Conservation (phyloP, 108 stramenopile genomes). For the Bacterosira constricta region DNA sequence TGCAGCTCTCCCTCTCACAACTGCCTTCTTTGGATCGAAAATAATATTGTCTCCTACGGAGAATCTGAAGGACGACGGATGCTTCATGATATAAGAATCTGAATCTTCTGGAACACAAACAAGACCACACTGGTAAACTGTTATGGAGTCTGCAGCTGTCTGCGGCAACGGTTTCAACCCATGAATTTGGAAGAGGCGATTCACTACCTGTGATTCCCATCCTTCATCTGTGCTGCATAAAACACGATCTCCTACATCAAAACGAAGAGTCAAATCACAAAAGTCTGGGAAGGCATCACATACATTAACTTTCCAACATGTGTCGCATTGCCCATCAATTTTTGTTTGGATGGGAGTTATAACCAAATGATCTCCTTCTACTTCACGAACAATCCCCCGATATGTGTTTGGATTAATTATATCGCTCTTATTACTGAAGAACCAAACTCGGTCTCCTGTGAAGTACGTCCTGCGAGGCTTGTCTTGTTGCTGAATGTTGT, state of each 20-base stretch:
- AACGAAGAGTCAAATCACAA: slow-evolving; percentile 12
- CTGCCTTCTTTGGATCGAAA: no score
- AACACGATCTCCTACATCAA: slow-evolving; percentile 13
- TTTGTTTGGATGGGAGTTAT: slow-evolving; percentile 7
- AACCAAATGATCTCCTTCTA: not conserved
- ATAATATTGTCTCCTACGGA: no score
- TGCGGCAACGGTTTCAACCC: not conserved
- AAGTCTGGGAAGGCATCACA: slow-evolving; percentile 8
- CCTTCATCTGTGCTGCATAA: not conserved
- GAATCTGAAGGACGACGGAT: no score
- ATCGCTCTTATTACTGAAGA: not conserved
- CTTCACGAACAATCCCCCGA: slow-evolving; percentile 6
- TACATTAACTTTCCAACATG: not conserved
- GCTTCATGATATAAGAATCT: not conserved
- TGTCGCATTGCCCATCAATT: slow-evolving; percentile 7
- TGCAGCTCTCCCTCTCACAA: no score
- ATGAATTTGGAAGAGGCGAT: not conserved
- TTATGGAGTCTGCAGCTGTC: not conserved
- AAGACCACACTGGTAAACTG: not conserved
- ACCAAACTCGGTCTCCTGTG: slow-evolving; percentile 16
- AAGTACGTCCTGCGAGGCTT: slow-evolving; percentile 11
- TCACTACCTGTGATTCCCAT: not conserved
- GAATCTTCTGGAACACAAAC: not conserved
- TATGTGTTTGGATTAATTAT: slow-evolving; percentile 1
- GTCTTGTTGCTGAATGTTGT: not conserved